Conservation (phyloP, 139 green algal genomes). For the Closterium sp. region DNA sequence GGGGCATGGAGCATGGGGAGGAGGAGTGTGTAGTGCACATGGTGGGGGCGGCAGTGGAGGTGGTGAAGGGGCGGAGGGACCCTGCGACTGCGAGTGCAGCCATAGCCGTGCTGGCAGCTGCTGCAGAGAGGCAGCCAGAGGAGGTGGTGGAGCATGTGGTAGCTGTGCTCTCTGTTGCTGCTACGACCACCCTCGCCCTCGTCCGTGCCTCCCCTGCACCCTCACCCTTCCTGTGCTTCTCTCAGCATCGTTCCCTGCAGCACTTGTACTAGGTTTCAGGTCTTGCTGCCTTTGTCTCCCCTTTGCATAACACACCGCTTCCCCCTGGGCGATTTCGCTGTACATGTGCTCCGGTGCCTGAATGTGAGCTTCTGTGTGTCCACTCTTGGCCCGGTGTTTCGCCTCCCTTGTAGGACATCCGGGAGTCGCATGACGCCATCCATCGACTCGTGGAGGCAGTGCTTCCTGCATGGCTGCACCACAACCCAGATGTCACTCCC, state of each 20-base stretch:
- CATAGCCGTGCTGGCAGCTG: slow-evolving; percentile 63
- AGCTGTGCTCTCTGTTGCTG: slow-evolving; percentile 14
- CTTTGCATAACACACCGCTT: background rate
- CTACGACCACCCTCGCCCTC: slow-evolving; percentile 14
- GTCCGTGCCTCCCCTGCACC: background rate
- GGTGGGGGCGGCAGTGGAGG: background rate
- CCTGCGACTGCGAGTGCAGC: slow-evolving; percentile 43
- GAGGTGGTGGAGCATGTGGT: slow-evolving; percentile 43
- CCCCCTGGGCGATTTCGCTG: background rate
- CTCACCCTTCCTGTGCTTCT: background rate
- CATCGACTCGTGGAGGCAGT: slow-evolving; percentile 32
- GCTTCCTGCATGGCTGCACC: slow-evolving; percentile 30
- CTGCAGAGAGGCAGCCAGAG: slow-evolving; percentile 47
- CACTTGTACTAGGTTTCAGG: background rate
- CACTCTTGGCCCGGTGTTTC: background rate
- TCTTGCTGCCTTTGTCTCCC: background rate
- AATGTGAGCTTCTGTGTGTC: background rate
- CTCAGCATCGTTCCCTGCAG: background rate
- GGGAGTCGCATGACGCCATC: slow-evolving; percentile 22
- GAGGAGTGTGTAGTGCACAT: background rate
- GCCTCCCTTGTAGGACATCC: slow-evolving; percentile 27
- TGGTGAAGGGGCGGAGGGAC: slow-evolving; percentile 1
- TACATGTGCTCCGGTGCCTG: background rate
- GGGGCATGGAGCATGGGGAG: background rate
- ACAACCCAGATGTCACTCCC: slow-evolving; percentile 20